Evolutionary conservation across 352 stramenopile genomes (phyloP), one percentile per base, ranked within the genome.

Genomic region (Pythium myriotylum): DNA sequence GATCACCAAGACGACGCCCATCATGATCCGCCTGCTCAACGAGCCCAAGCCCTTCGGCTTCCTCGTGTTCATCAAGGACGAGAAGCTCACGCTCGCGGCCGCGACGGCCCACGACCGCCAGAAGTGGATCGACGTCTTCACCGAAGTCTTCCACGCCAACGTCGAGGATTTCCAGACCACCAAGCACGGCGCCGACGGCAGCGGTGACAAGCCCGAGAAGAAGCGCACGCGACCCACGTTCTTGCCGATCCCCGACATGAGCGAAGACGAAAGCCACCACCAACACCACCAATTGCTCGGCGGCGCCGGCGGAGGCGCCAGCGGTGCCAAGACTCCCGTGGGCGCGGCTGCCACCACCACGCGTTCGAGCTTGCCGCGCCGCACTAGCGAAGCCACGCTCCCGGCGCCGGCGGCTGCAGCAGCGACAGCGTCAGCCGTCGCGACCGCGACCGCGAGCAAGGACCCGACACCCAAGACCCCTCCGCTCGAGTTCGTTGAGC

Each of bases 81-180:
- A 88, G 29, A 94, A 94, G 71, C 74, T 91, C 54, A 89, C 81
- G 49, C 67, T 94, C 35, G 82, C 82, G 0, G 84, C 84, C 5
- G 72, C 76, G n/a, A 90, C 74, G n/a, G 82, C 89, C 47, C 63
- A 73, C 17, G 82, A 92, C 57, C 64, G 81, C 17, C 79, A 83
- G 41, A 80, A 84, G 62, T 94, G 84, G 84, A 86, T 94, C 48
- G 82, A 94, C 57, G 76, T 87, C 29, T 89, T 92, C 47, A 86
- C 73, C 32, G 81, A 90, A 49, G 72, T 88, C 3, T 92, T 90
- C 65, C 80, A 90, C 56, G 83, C 81, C 20, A 92, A 77, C 45
- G 75, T 92, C 32, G 83, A 92, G 54, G 79, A 89, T 46, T 65
- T 54, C 37, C 62, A 70, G 62, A 54, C 32, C 37, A 56, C 24